Evolutionary conservation across 176 grass and related monocot species (phyloP), one percentile per base, ranked within the genome.

Genomic region (Avena sativa): DNA sequence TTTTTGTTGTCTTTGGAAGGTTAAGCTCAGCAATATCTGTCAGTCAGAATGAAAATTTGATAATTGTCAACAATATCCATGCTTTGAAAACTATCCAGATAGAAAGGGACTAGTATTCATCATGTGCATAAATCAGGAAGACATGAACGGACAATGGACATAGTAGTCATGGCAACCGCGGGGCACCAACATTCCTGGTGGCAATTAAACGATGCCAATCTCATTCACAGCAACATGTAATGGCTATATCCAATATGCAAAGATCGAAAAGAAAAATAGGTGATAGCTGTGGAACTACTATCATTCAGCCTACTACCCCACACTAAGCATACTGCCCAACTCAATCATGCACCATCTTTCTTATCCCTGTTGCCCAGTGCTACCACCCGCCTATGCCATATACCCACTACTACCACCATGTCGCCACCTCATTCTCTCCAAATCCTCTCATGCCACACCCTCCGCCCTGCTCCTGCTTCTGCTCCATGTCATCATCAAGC

Each of bases 21-120:
- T 95, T 95, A 69, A 95, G 88, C 62, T 95, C 90, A 59, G 88
- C 90, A 57, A 92, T 92, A 89, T 95, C 93, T 95, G 88, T 6
- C 59, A 79, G 19, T 69, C 30, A 70, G 25, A 57, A 79, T 79
- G 50, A 71, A 19, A 79, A 32, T 16, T 16, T 32, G 28, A 32
- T 8, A 34, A 47, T 44, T 25, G 15, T 70, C 62, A 79, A 44
- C 50, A 79, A 79, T n/a, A 79, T 69, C 30, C 30, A 19, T 67
- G 20, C 38, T 85, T 17, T 66, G 10, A 68, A 64, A 25, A 52
- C 17, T 53, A 85, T 76, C 8, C 12, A 40, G 16, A 40, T 40
- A 62, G 12, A 51, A 77, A 64, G 21, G 57, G 4, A 84, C 4
- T 32, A 32, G 76, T 76, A 50, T 23, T 63, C 57, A 76, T 76